phyloP scores from a whole-genome alignment of 2,329 filamentous ascomycete species.

The Clonostachys sp. region DNA sequence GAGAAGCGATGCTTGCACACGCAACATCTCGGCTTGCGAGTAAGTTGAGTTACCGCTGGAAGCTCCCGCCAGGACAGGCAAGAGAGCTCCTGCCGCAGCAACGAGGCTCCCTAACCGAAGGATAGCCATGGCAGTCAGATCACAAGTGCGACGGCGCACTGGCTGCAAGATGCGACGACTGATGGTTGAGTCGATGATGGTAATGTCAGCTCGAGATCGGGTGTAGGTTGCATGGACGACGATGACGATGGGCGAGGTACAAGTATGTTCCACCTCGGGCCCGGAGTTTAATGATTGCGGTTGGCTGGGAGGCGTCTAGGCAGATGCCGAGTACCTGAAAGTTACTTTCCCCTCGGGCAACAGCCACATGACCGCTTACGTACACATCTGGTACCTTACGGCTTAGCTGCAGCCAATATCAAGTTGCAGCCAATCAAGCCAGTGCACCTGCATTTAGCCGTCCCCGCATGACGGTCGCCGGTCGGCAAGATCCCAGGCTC shows the following conservation, averaged over 20 bases:
- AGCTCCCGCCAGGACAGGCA: constrained; percentile 21
- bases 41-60: constrained; percentile 47
- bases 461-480: too few species aligned
- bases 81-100: constrained; percentile 28
- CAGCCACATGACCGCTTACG: too few species aligned
- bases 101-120: constrained; percentile 28
- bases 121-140: constrained; percentile 30
- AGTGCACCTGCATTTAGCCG: too few species aligned
- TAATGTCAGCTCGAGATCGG: too few species aligned
- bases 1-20: constrained; percentile 64
- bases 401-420: too few species aligned
- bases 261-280: too few species aligned
- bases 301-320: neutral
- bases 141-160: neutral
- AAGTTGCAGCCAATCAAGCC: too few species aligned
- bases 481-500: too few species aligned
- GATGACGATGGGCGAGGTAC: neutral
- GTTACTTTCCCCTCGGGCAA: too few species aligned
- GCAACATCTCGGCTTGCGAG: constrained; percentile 55
- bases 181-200: neutral
- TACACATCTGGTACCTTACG: too few species aligned
- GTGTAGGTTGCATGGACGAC: neutral
- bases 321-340: neutral
- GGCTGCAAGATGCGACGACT: neutral
- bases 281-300: too few species aligned